Evolutionary conservation across 2,329 filamentous ascomycete species (phyloP).

Genomic region (Aspergillus novofumigatus): DNA sequence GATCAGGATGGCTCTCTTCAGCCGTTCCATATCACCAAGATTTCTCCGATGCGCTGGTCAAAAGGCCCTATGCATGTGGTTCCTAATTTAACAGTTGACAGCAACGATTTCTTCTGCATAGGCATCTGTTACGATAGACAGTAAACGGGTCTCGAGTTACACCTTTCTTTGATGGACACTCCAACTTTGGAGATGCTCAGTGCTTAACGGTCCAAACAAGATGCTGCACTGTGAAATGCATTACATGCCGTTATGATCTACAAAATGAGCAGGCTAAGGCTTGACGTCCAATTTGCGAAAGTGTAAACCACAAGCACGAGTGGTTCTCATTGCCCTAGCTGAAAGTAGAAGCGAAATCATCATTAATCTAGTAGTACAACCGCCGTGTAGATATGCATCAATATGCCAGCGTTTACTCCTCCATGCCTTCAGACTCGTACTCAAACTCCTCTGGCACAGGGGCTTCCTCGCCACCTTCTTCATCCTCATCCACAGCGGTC

Average conservation of each 20-base stretch:
- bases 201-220: too few species aligned
- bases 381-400: conserved; percentile 17
- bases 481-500: conserved; percentile 76
- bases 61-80: background rate
- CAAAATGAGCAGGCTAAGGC: background rate
- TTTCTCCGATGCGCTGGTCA: background rate
- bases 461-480: conserved; percentile 46
- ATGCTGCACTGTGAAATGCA: background rate
- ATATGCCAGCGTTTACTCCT: conserved; percentile 20
- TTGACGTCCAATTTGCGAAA: background rate
- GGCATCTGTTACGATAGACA: background rate
- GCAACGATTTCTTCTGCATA: background rate
- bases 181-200: too few species aligned
- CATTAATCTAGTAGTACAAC: conserved; percentile 38
- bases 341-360: conserved; percentile 26
- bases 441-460: conserved; percentile 45
- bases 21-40: too few species aligned
- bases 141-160: background rate
- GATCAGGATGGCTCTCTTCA: background rate
- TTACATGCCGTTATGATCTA: background rate
- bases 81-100: background rate
- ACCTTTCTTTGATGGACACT: too few species aligned
- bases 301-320: conserved; percentile 9
- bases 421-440: conserved; percentile 43
- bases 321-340: conserved; percentile 6